A percentile compares a stretch with the other conserved stretches of the same genome.
phyloP scores from a whole-genome alignment of 331 rosid species.

The Pyracantha coccinea region DNA sequence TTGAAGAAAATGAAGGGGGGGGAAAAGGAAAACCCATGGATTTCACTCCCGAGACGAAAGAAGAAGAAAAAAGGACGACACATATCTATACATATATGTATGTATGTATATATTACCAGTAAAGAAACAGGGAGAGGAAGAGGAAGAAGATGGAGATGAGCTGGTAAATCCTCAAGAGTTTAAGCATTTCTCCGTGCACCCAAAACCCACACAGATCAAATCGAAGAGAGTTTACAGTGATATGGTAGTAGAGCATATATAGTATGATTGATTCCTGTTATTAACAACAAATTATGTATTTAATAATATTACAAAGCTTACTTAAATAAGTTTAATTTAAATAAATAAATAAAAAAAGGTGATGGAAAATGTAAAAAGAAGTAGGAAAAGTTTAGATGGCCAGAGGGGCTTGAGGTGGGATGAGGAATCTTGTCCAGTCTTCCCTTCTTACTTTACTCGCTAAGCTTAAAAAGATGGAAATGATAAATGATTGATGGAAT shows the following conservation, averaged over 20 bases:
- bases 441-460: neutral
- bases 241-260: neutral
- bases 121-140: slow-evolving; percentile 13
- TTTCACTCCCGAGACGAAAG: neutral
- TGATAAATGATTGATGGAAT: too few species aligned
- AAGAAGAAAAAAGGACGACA: neutral
- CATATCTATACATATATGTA: too few species aligned
- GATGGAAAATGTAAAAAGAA: neutral
- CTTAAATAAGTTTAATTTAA: neutral
- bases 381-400: neutral
- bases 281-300: neutral
- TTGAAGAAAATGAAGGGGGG: neutral
- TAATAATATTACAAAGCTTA: neutral
- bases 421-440: neutral
- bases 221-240: neutral
- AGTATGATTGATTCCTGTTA: neutral
- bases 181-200: slow-evolving; percentile 24
- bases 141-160: slow-evolving; percentile 21
- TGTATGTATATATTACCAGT: slow-evolving; percentile 10
- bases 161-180: slow-evolving; percentile 37
- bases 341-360: neutral
- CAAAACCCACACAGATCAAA: neutral
- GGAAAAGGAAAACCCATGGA: neutral
- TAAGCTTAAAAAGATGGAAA: neutral
- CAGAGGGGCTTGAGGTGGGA: slow-evolving; percentile 1